A percentile compares a stretch with the other conserved stretches of the same genome.
phyloP scores from a whole-genome alignment of 2,329 filamentous ascomycete species.

The Apiospora arundinis region DNA sequence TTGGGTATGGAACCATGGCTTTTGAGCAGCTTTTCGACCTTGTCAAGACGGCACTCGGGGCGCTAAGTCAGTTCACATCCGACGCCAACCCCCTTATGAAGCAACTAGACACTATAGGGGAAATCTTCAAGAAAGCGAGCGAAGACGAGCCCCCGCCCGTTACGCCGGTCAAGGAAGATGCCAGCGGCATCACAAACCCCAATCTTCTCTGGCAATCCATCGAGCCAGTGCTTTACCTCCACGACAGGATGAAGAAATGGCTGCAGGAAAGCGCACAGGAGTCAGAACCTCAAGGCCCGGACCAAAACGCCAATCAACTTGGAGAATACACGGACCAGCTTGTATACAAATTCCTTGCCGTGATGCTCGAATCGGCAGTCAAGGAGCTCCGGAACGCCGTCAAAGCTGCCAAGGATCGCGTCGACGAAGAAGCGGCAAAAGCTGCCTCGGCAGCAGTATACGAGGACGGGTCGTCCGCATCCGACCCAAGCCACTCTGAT shows the following conservation, averaged over 20 bases:
- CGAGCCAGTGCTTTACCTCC: constrained; percentile 39
- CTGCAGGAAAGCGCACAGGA: constrained; percentile 37
- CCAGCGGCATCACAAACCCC: constrained; percentile 29
- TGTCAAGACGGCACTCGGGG: constrained; percentile 34
- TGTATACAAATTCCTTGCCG: constrained; percentile 37
- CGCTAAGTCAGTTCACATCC: constrained; percentile 31
- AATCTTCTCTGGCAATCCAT: constrained; percentile 39
- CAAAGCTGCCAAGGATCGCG: constrained; percentile 38
- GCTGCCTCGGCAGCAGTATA: constrained; percentile 36
- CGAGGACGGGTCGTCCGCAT: constrained; percentile 44
- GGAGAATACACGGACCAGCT: constrained; percentile 39
- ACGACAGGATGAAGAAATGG: constrained; percentile 39
- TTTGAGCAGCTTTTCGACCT: constrained; percentile 40
- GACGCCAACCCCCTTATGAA: constrained; percentile 33
- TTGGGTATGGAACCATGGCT: constrained; percentile 36
- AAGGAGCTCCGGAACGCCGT: constrained; percentile 40
- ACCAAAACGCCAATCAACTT: constrained; percentile 34
- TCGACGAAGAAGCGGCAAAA: constrained; percentile 39
- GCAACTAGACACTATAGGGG: constrained; percentile 36
- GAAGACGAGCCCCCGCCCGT: background rate
- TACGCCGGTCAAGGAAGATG: background rate
- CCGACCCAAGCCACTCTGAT: constrained; percentile 64
- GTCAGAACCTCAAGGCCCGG: constrained; percentile 26
- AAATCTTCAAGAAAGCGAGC: constrained; percentile 36
- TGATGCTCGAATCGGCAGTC: constrained; percentile 40